Percentiles rank a stretch among this genome's conserved stretches.
These are phyloP conservation scores for Asterophora parasitica DNA, from an alignment of 768 basidiomycete species.

Conservation along the genomic window DNA sequence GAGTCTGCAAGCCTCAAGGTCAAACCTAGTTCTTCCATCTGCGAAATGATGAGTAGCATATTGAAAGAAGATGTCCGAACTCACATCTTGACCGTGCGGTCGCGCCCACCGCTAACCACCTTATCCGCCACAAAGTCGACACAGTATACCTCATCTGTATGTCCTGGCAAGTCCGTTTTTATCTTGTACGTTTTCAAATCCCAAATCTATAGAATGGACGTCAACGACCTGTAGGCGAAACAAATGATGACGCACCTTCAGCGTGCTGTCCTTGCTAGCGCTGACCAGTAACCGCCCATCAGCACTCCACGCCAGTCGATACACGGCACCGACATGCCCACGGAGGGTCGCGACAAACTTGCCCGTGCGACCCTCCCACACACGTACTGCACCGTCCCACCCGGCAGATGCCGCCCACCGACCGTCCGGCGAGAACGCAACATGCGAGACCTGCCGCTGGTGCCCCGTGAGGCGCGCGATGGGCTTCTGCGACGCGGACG, in stretches of 20 bases:
- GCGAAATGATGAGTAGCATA: background rate
- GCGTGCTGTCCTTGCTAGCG: slow-evolving; percentile 92
- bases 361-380: slow-evolving; percentile 84
- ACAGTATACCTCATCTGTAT: slow-evolving; percentile 97
- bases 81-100: slow-evolving; percentile 90
- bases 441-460: slow-evolving; percentile 91
- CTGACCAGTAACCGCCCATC: slow-evolving; percentile 90
- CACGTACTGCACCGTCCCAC: slow-evolving; percentile 85
- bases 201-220: slow-evolving; percentile 66
- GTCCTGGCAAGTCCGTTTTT: slow-evolving; percentile 89
- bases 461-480: slow-evolving; percentile 83
- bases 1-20: no score
- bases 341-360: slow-evolving; percentile 89
- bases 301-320: slow-evolving; percentile 91
- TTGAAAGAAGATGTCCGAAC: slow-evolving; percentile 21
- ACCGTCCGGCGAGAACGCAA: slow-evolving; percentile 93
- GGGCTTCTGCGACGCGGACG: slow-evolving; percentile 39
- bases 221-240: no score
- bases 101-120: slow-evolving; percentile 94
- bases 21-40: slow-evolving; percentile 21
- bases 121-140: slow-evolving; percentile 99
- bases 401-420: slow-evolving; percentile 87
- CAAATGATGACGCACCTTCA: slow-evolving; percentile 61
- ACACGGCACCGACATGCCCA: slow-evolving; percentile 93
- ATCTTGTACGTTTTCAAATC: slow-evolving; percentile 96